phyloP scores from a whole-genome alignment of 495 filamentous ascomycete genomes.

The Achaetomiella virescens region DNA sequence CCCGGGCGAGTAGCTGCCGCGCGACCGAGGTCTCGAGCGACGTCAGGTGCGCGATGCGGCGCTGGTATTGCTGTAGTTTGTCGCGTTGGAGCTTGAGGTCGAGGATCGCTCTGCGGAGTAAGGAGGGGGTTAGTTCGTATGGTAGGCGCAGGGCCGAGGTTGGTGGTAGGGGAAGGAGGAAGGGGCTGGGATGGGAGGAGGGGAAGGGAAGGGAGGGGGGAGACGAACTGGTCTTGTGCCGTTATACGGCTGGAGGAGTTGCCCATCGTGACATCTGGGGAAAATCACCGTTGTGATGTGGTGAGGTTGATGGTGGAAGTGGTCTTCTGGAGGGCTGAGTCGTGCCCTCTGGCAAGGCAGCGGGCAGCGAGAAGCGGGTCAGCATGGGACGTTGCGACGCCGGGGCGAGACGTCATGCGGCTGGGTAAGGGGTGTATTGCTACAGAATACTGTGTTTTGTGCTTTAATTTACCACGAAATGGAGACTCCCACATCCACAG shows the following conservation, averaged over 20 bases:
- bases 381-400: neutral
- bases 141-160: neutral
- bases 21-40: constrained; percentile 76
- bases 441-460: constrained; percentile 5
- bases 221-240: constrained; percentile 40
- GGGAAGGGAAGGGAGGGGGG: neutral
- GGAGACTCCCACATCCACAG: no score
- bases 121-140: neutral
- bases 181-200: neutral
- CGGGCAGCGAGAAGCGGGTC: neutral
- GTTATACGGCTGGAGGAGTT: constrained; percentile 41
- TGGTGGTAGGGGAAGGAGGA: neutral
- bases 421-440: neutral
- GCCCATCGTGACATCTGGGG: constrained; percentile 34
- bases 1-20: constrained; percentile 64
- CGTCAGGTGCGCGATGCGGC: constrained; percentile 77
- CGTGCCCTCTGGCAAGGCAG: neutral
- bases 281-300: neutral
- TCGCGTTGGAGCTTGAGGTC: constrained; percentile 97
- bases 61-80: constrained; percentile 90
- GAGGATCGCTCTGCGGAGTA: constrained; percentile 62
- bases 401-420: constrained; percentile 2
- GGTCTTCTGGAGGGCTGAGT: neutral
- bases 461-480: no score
- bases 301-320: neutral